Evolutionary conservation across 768 basidiomycete species (phyloP).

Genomic region (Lentinula sp.): DNA sequence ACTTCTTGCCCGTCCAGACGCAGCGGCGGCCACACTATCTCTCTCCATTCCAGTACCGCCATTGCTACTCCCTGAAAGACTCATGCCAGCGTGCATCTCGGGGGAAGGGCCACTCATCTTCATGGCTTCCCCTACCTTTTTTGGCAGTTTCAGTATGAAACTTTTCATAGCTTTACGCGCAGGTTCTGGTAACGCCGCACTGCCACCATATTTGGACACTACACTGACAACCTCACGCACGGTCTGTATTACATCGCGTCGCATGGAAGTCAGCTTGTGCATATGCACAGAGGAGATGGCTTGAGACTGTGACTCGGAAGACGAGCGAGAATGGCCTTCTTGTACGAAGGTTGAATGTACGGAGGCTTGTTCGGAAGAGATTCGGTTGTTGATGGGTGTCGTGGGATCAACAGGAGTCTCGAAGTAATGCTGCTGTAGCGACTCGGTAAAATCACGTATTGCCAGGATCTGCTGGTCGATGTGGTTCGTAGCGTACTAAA

Average conservation of each 20-base stretch:
- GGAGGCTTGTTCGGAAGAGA: conserved; percentile 25
- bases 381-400: conserved; percentile 16
- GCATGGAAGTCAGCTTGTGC: conserved; percentile 67
- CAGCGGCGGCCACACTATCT: conserved; percentile 15
- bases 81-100: background rate
- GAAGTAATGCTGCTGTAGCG: conserved; percentile 37
- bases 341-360: background rate
- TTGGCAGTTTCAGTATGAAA: conserved; percentile 77
- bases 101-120: background rate
- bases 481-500: conserved; percentile 77
- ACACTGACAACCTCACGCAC: conserved; percentile 87
- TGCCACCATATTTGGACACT: conserved; percentile 78
- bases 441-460: conserved; percentile 77
- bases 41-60: background rate
- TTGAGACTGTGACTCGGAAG: conserved; percentile 18
- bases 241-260: conserved; percentile 81
- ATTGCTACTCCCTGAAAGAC: conserved; percentile 9
- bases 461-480: conserved; percentile 85
- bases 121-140: conserved; percentile 58
- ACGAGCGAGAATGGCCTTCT: conserved; percentile 4
- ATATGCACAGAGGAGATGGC: conserved; percentile 36
- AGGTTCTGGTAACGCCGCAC: conserved; percentile 74
- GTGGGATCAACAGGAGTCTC: conserved; percentile 30
- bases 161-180: conserved; percentile 67
- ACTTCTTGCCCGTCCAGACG: conserved; percentile 1